Evolutionary conservation across 805 yeast species (phyloP).

Genomic region (Kuraishia piskuri): DNA sequence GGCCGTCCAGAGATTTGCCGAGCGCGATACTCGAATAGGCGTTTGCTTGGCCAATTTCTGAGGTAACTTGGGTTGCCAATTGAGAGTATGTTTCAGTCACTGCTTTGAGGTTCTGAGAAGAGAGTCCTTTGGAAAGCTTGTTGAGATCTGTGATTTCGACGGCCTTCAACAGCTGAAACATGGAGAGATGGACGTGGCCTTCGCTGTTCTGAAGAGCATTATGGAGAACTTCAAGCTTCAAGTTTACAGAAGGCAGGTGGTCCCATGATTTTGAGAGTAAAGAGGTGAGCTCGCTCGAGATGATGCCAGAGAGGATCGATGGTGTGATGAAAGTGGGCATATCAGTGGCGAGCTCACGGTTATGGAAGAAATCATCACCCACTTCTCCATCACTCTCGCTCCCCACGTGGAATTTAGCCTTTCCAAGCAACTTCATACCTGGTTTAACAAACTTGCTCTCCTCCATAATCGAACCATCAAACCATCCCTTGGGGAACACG

Average conservation of each 20-base stretch:
- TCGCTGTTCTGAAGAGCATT: slow-evolving; percentile 24
- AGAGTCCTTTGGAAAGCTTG: slow-evolving; percentile 14
- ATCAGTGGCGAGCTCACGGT: slow-evolving; percentile 8
- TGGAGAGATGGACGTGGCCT: slow-evolving; percentile 32
- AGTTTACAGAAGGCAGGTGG: slow-evolving; percentile 20
- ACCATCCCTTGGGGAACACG: slow-evolving; percentile 33
- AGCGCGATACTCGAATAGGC: slow-evolving; percentile 17
- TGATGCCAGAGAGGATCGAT: slow-evolving; percentile 19
- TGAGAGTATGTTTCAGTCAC: slow-evolving; percentile 18
- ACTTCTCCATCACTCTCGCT: slow-evolving; percentile 15
- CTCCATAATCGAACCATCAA: slow-evolving; percentile 18
- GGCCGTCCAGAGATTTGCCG: slow-evolving; percentile 18
- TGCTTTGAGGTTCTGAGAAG: slow-evolving; percentile 10
- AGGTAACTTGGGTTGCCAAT: slow-evolving; percentile 10
- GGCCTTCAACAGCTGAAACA: slow-evolving; percentile 28
- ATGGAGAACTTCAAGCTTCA: slow-evolving; percentile 26
- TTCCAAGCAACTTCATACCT: slow-evolving; percentile 19
- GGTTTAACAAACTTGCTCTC: slow-evolving; percentile 10
- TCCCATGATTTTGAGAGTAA: slow-evolving; percentile 21
- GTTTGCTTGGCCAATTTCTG: slow-evolving; percentile 16
- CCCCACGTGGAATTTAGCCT: slow-evolving; percentile 23
- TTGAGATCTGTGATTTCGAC: slow-evolving; percentile 23
- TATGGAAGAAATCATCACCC: background rate
- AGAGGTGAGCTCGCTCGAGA: slow-evolving; percentile 18
- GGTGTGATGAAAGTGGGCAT: slow-evolving; percentile 21